phyloP scores from a whole-genome alignment of 305 asterid species.

The Fraxinus dipetala region DNA sequence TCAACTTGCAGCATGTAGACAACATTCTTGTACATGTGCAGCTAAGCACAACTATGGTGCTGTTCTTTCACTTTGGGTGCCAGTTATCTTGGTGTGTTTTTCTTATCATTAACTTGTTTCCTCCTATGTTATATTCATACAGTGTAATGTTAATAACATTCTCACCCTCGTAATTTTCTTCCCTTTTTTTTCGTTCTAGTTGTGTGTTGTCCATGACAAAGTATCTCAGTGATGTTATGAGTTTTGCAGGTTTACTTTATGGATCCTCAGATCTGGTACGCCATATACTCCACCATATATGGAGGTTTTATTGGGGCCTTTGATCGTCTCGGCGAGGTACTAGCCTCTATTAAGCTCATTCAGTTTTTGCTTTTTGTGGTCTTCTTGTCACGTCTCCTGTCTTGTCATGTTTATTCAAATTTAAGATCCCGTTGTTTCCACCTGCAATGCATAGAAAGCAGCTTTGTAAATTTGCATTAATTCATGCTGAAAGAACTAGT shows the following conservation, averaged over 20 bases:
- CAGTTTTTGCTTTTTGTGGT: background rate
- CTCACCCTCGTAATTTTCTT: background rate
- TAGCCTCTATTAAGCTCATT: constrained; percentile 10
- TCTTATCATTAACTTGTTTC: constrained; percentile 27
- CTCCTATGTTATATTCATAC: constrained; percentile 10
- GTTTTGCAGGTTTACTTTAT: constrained; percentile 84
- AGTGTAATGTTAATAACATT: background rate
- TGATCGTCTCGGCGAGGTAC: constrained; percentile 98
- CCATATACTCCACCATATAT: constrained; percentile 76
- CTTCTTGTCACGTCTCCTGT: constrained; percentile 12
- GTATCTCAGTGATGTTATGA: constrained; percentile 21
- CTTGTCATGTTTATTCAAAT: constrained; percentile 12
- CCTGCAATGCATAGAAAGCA: background rate
- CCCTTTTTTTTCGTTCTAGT: constrained; percentile 9
- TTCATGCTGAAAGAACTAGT: constrained; percentile 2
- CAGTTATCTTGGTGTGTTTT: constrained; percentile 68
- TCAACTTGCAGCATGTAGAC: constrained; percentile 23
- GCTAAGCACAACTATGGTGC: constrained; percentile 74
- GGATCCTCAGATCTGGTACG: constrained; percentile 97
- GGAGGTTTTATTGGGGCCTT: constrained; percentile 96
- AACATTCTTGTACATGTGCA: constrained; percentile 41
- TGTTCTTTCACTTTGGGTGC: constrained; percentile 74
- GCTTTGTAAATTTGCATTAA: background rate
- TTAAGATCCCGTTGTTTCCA: constrained; percentile 6
- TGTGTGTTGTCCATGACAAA: constrained; percentile 9